These are phyloP conservation scores for Carex pumila DNA, from an alignment of 176 grass and related monocot genomes.

Conservation along the genomic window DNA sequence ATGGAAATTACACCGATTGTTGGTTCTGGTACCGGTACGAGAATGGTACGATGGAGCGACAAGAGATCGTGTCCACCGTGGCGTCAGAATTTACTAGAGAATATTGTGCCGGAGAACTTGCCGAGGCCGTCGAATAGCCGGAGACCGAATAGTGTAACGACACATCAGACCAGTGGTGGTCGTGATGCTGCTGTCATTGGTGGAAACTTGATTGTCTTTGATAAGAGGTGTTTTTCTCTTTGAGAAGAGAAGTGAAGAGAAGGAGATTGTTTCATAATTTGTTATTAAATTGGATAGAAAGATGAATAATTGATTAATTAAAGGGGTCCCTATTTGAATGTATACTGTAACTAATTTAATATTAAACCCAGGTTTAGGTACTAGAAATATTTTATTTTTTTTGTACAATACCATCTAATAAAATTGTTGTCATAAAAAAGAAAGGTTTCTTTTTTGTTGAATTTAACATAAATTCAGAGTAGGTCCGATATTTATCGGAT, in stretches of 20 bases:
- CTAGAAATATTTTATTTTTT: neutral
- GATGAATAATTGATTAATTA: neutral
- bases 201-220: slow-evolving; percentile 18
- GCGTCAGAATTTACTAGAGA: slow-evolving; percentile 72
- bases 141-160: slow-evolving; percentile 35
- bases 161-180: neutral
- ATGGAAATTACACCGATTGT: neutral
- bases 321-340: neutral
- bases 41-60: slow-evolving; percentile 66
- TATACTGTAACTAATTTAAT: neutral
- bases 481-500: no score
- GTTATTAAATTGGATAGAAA: neutral
- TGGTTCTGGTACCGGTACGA: neutral
- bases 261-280: neutral
- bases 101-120: slow-evolving; percentile 80
- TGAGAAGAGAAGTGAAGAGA: neutral
- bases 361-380: neutral
- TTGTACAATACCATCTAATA: neutral
- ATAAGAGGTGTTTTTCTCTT: slow-evolving; percentile 57
- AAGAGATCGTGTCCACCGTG: slow-evolving; percentile 71
- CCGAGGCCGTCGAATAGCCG: slow-evolving; percentile 51
- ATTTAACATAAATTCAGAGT: no score
- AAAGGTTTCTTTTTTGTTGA: neutral
- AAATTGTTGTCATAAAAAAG: neutral
- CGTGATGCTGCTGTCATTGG: slow-evolving; percentile 1